These are phyloP conservation scores for Urochloa ruziziensis DNA, from an alignment of 176 grass and related monocot species.

Conservation along the genomic window DNA sequence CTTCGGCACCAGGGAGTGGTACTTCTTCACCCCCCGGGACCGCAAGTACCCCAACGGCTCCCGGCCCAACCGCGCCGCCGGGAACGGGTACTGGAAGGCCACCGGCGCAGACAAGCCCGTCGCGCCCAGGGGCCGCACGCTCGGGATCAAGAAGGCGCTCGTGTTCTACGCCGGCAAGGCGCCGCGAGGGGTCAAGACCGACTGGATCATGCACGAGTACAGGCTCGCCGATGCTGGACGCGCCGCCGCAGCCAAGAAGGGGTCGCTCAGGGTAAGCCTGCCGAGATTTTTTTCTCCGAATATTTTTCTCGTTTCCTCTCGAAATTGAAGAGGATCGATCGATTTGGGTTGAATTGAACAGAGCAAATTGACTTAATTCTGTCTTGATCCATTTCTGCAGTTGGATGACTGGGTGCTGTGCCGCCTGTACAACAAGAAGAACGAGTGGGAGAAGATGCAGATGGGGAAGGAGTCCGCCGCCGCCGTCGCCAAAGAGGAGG, in stretches of 20 bases:
- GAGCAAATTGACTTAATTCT: background rate
- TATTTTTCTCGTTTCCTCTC: background rate
- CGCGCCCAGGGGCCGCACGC: conserved; percentile 15
- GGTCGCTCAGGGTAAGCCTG: conserved; percentile 41
- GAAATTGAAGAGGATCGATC: background rate
- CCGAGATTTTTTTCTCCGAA: background rate
- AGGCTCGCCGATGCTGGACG: conserved; percentile 45
- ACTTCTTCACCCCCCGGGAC: conserved; percentile 57
- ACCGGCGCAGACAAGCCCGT: conserved; percentile 57
- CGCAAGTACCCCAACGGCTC: conserved; percentile 62
- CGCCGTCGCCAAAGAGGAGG: conserved; percentile 27
- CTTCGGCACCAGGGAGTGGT: conserved; percentile 54
- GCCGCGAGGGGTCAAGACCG: conserved; percentile 70
- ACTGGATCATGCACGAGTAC: conserved; percentile 99
- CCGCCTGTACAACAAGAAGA: conserved; percentile 88
- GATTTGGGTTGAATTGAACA: background rate
- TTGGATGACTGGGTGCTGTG: conserved; percentile 91
- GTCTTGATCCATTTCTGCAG: conserved; percentile 9
- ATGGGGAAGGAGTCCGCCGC: conserved; percentile 16
- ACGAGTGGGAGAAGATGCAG: conserved; percentile 80
- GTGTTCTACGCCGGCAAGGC: conserved; percentile 89
- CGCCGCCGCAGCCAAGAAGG: conserved; percentile 41
- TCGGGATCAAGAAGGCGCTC: conserved; percentile 95
- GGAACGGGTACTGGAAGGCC: conserved; percentile 63
- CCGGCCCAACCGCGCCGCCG: conserved; percentile 42